phyloP scores from a whole-genome alignment of 495 filamentous ascomycete species.

The Pseudevernia furfuracea region DNA sequence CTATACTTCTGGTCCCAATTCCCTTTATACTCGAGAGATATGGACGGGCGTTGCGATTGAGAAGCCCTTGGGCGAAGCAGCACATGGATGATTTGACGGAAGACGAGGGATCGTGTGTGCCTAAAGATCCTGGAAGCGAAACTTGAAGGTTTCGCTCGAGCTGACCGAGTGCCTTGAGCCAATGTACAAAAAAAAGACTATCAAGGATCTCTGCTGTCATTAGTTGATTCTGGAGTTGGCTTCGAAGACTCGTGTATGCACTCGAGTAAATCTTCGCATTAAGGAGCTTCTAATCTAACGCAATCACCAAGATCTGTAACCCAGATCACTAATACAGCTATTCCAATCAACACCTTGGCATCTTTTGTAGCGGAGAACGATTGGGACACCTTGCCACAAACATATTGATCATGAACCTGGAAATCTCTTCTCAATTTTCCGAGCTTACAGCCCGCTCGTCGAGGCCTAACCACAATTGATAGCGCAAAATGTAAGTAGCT shows the following conservation, averaged over 20 bases:
- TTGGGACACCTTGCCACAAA: background rate
- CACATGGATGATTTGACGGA: slow-evolving; percentile 34
- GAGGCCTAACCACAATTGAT: background rate
- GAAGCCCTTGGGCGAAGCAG: slow-evolving; percentile 39
- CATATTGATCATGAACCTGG: background rate
- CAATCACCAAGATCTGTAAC: background rate
- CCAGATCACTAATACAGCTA: background rate
- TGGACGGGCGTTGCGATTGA: slow-evolving; percentile 33
- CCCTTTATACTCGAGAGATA: slow-evolving; percentile 34
- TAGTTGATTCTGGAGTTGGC: background rate
- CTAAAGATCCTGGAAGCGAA: background rate
- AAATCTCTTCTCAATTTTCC: background rate
- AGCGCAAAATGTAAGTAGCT: background rate
- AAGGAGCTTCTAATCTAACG: background rate
- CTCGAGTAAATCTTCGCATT: background rate
- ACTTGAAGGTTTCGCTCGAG: background rate
- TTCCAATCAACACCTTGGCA: background rate
- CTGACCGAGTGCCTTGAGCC: too few relatives aligned
- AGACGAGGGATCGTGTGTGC: slow-evolving; percentile 14
- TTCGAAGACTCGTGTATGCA: background rate
- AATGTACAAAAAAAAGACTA: too few relatives aligned
- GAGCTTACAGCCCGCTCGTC: background rate
- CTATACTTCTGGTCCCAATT: slow-evolving; percentile 47
- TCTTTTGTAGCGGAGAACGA: background rate
- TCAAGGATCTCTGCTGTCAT: background rate